phyloP scores from a whole-genome alignment of 495 filamentous ascomycete species.

The Neurospora pannonica region DNA sequence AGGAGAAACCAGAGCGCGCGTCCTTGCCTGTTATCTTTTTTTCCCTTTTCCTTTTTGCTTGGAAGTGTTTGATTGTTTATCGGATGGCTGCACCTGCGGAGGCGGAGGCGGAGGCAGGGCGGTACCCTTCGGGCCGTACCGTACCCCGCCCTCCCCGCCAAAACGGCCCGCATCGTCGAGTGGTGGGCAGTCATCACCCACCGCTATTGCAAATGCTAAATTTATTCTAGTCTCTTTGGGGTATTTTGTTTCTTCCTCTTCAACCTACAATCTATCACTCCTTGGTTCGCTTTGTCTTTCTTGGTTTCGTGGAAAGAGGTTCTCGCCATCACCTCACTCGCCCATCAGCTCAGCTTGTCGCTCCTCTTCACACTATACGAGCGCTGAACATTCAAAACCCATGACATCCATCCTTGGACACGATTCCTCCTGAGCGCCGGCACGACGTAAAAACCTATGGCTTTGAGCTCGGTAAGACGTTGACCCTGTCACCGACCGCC shows the following conservation, averaged over 20 bases:
- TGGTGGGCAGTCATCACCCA: neutral
- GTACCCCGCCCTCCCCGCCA: neutral
- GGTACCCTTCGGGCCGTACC: neutral
- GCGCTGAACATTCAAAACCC: neutral
- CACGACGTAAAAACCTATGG: neutral
- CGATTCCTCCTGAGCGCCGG: neutral
- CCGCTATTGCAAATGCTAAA: neutral
- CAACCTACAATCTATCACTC: neutral
- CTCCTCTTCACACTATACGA: neutral
- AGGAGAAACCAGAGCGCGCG: neutral
- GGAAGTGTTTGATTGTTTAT: neutral
- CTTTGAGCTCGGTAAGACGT: neutral
- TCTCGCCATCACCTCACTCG: neutral
- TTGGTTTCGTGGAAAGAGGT: neutral
- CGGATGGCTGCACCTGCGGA: neutral
- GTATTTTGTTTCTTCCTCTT: neutral
- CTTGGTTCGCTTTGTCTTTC: neutral
- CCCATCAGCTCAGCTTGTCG: neutral
- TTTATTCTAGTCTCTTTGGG: neutral
- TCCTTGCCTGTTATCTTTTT: neutral
- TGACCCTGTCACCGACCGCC: neutral
- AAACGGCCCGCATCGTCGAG: neutral
- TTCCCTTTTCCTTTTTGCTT: neutral
- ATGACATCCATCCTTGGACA: neutral
- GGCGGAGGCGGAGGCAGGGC: neutral